These are phyloP conservation scores for Penicillium manginii DNA, from an alignment of 495 filamentous ascomycete species.

Conservation along the genomic window DNA sequence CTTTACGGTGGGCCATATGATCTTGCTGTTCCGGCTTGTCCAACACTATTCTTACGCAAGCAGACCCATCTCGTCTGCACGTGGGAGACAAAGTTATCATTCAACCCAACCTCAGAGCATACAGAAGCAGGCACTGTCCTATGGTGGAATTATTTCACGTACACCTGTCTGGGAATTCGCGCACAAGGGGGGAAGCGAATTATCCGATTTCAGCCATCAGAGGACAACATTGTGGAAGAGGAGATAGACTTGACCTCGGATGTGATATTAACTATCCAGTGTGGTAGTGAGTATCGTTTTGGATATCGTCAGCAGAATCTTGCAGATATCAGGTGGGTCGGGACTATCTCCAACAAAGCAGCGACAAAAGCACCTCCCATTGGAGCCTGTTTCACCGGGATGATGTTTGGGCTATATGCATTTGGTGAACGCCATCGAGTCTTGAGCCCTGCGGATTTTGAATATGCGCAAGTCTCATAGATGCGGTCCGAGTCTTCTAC, in stretches of 20 bases:
- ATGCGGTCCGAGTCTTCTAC: neutral
- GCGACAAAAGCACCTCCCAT: slow-evolving; percentile 38
- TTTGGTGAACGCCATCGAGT: slow-evolving; percentile 46
- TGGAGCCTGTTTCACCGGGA: slow-evolving; percentile 43
- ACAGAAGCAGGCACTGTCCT: slow-evolving; percentile 46
- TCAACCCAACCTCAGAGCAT: slow-evolving; percentile 29
- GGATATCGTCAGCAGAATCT: slow-evolving; percentile 27
- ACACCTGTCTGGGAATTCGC: slow-evolving; percentile 41
- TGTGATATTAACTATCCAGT: slow-evolving; percentile 31
- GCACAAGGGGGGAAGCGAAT: slow-evolving; percentile 20
- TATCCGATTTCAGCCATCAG: slow-evolving; percentile 29
- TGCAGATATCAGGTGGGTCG: slow-evolving; percentile 29
- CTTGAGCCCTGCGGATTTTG: slow-evolving; percentile 46
- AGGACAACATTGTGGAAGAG: slow-evolving; percentile 18
- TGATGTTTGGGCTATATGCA: slow-evolving; percentile 51
- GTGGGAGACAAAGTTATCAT: slow-evolving; percentile 41
- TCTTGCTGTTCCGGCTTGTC: slow-evolving; percentile 41
- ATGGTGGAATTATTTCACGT: slow-evolving; percentile 48
- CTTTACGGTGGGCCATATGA: slow-evolving; percentile 47
- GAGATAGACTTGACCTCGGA: slow-evolving; percentile 12
- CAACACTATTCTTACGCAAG: slow-evolving; percentile 49
- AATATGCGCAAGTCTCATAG: slow-evolving; percentile 32
- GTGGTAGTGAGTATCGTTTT: slow-evolving; percentile 34
- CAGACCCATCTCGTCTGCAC: slow-evolving; percentile 38
- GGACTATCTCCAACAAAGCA: slow-evolving; percentile 26